These are phyloP conservation scores for Durusdinium trenchii DNA, from an alignment of 73 alveolate species.

Conservation along the genomic window DNA sequence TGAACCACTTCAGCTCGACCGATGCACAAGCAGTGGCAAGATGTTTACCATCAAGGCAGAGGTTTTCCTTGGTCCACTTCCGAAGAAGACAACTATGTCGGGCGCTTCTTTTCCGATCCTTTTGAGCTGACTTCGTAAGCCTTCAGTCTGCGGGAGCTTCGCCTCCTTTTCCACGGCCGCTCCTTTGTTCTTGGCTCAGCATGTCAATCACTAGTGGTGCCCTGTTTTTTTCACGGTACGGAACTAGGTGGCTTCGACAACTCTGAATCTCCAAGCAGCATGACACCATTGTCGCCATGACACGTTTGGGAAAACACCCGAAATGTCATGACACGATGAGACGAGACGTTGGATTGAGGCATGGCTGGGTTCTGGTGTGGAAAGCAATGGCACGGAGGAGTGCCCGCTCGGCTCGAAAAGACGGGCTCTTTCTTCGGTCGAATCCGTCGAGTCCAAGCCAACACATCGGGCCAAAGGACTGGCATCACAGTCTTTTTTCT, in stretches of 20 bases:
- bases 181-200: conserved; percentile 24
- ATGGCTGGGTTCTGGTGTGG: conserved; percentile 79
- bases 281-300: too few species aligned
- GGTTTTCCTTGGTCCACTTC: not conserved
- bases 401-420: not conserved
- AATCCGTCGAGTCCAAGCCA: too few species aligned
- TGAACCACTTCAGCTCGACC: conserved; percentile 82
- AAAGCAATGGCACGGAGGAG: conserved; percentile 71
- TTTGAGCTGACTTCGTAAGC: not conserved
- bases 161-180: conserved; percentile 92
- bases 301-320: too few species aligned
- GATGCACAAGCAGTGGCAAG: conserved; percentile 88
- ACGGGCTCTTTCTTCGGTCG: not conserved
- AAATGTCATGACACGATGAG: not conserved
- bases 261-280: not conserved
- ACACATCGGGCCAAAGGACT: too few species aligned
- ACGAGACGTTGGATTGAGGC: conserved; percentile 13
- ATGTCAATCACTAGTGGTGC: not conserved
- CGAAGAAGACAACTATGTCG: not conserved
- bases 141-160: conserved; percentile 81
- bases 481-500: too few species aligned
- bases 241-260: not conserved
- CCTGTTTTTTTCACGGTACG: not conserved
- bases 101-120: not conserved
- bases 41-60: conserved; percentile 40